Evolutionary conservation across 2,329 filamentous ascomycete species (phyloP).

Genomic region (Bretziella fagacearum): DNA sequence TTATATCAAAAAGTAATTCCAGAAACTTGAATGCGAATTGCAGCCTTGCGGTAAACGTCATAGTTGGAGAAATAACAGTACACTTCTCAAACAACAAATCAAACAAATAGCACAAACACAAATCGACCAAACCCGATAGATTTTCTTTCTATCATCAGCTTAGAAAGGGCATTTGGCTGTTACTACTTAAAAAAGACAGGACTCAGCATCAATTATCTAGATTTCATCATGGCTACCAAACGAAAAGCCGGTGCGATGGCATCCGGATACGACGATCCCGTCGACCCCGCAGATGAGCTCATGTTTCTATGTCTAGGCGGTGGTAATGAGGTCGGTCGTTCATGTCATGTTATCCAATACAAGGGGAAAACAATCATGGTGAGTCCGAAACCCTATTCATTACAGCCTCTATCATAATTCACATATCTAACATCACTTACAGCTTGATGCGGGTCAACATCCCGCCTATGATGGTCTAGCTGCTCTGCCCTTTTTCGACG

Average conservation of each 20-base stretch:
- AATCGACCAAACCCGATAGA: no score
- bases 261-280: conserved; percentile 52
- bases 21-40: background rate
- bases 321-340: conserved; percentile 91
- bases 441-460: conserved; percentile 96
- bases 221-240: conserved; percentile 63
- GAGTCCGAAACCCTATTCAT: conserved; percentile 16
- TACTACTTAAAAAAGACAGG: no score
- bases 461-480: conserved; percentile 90
- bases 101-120: no score
- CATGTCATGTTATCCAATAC: conserved; percentile 96
- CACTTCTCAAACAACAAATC: no score
- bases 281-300: conserved; percentile 85
- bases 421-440: conserved; percentile 18
- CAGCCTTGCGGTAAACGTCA: background rate
- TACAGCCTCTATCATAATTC: background rate
- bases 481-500: conserved; percentile 90
- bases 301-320: conserved; percentile 88
- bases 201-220: background rate
- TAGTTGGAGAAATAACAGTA: no score
- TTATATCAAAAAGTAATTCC: no score
- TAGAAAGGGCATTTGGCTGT: no score
- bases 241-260: conserved; percentile 45
- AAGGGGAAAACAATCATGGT: conserved; percentile 99
- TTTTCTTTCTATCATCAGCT: no score